Evolutionary conservation across 345 rosid species (phyloP).

Genomic region (Schrenkiella parvula): DNA sequence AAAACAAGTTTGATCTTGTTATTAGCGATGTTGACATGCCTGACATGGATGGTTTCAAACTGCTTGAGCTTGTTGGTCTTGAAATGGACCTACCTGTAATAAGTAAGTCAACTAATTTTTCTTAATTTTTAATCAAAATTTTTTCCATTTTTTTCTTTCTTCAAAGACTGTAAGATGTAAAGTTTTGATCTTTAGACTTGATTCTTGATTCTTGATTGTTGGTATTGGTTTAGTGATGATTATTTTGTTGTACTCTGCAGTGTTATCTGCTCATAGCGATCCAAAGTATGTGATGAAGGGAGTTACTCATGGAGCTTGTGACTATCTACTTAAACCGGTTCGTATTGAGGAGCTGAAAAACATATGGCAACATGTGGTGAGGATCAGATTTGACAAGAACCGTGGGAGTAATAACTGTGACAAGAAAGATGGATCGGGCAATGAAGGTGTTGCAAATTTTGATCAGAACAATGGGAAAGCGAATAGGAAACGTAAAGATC

Average conservation of each 20-base stretch:
- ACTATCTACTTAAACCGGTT: slow-evolving; percentile 86
- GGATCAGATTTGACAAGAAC: slow-evolving; percentile 56
- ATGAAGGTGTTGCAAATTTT: slow-evolving; percentile 37
- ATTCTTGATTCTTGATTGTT: neutral
- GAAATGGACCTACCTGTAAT: slow-evolving; percentile 99
- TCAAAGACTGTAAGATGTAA: neutral
- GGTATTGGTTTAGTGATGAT: neutral
- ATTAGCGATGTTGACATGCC: slow-evolving; percentile 99
- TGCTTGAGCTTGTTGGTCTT: slow-evolving; percentile 90
- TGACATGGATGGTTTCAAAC: slow-evolving; percentile 98
- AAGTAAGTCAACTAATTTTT: slow-evolving; percentile 49
- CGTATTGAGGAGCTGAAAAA: slow-evolving; percentile 84
- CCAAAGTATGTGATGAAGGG: slow-evolving; percentile 87
- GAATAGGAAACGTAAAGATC: slow-evolving; percentile 71
- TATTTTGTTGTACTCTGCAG: slow-evolving; percentile 36
- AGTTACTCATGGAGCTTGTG: slow-evolving; percentile 90
- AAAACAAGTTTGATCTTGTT: slow-evolving; percentile 86
- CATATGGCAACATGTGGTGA: slow-evolving; percentile 93
- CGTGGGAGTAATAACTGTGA: slow-evolving; percentile 34
- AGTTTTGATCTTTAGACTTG: slow-evolving; percentile 3
- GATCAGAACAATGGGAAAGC: slow-evolving; percentile 54
- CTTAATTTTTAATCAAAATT: neutral
- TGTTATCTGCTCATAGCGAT: slow-evolving; percentile 86
- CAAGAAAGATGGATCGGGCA: slow-evolving; percentile 37
- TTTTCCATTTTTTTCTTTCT: neutral